Percentiles rank a stretch among this genome's conserved stretches.
Conservation (phyloP, 495 filamentous ascomycete genomes). For the Hyphodiscus hymeniophilus region DNA sequence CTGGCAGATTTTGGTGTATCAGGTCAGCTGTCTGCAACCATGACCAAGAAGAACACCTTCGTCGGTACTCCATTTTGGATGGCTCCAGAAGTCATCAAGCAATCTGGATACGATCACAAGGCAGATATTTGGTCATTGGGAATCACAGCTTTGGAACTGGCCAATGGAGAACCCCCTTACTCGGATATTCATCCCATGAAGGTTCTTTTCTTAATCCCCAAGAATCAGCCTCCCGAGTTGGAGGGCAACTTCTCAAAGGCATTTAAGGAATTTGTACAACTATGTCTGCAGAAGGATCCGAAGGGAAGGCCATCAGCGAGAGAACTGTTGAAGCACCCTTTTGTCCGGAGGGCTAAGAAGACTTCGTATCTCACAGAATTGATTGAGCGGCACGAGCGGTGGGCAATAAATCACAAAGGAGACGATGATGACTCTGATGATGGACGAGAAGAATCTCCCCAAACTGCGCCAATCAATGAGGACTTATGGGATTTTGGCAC, state of each 20-base stretch:
- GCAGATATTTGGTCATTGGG: constrained; percentile 99
- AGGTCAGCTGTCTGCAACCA: constrained; percentile 94
- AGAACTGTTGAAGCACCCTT: constrained; percentile 83
- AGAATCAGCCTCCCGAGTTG: constrained; percentile 77
- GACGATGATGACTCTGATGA: constrained; percentile 55
- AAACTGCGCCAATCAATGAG: constrained; percentile 45
- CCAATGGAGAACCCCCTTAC: constrained; percentile 89
- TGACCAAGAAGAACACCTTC: constrained; percentile 99
- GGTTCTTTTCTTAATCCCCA: constrained; percentile 92
- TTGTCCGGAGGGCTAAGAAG: constrained; percentile 82
- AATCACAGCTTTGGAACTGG: constrained; percentile 91
- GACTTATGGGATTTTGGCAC: constrained; percentile 98
- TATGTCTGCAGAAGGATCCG: constrained; percentile 81
- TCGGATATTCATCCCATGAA: constrained; percentile 99
- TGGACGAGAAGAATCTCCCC: constrained; percentile 30
- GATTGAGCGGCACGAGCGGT: constrained; percentile 83
- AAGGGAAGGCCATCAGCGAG: constrained; percentile 78
- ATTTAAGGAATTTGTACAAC: constrained; percentile 92
- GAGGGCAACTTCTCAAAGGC: constrained; percentile 79
- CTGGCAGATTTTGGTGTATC: constrained; percentile 97
- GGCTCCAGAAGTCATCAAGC: constrained; percentile 98
- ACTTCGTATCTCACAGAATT: constrained; percentile 86
- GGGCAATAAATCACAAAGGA: constrained; percentile 61
- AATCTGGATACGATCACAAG: constrained; percentile 96
- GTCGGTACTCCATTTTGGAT: constrained; percentile 99